Percentiles rank a stretch among this genome's conserved stretches.
These are phyloP conservation scores for Seminavis robusta DNA, from an alignment of 108 stramenopile genomes.

Conservation along the genomic window DNA sequence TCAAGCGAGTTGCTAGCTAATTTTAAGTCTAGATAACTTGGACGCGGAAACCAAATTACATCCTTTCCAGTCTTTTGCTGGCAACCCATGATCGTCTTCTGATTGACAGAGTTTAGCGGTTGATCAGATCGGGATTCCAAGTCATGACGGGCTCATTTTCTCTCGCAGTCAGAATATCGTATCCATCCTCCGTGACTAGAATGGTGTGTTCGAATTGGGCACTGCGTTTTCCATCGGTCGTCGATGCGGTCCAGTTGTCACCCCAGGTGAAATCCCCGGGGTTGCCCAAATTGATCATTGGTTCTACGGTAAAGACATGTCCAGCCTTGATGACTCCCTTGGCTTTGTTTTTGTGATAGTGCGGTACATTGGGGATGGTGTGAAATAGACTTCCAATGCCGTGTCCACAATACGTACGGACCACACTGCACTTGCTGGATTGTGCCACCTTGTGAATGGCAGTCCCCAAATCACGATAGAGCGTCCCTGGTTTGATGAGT, in stretches of 20 bases:
- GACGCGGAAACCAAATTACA: too few relatives aligned
- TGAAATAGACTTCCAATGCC: slow-evolving; percentile 92
- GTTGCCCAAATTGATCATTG: slow-evolving; percentile 95
- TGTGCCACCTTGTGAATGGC: slow-evolving; percentile 75
- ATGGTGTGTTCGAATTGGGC: slow-evolving; percentile 97
- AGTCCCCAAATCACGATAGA: slow-evolving; percentile 90
- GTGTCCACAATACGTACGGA: slow-evolving; percentile 94
- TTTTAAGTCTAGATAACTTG: too few relatives aligned
- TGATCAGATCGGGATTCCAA: slow-evolving; percentile 69
- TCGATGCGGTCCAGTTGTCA: slow-evolving; percentile 98
- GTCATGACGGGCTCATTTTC: slow-evolving; percentile 88
- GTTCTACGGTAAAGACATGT: slow-evolving; percentile 99
- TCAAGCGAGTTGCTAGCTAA: too few relatives aligned
- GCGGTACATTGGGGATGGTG: slow-evolving; percentile 92
- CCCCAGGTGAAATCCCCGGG: slow-evolving; percentile 83
- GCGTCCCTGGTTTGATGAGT: slow-evolving; percentile 80
- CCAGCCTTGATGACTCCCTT: slow-evolving; percentile 92
- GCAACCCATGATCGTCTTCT: too few relatives aligned
- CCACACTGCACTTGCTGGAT: slow-evolving; percentile 71
- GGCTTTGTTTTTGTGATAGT: slow-evolving; percentile 95
- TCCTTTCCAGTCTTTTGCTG: too few relatives aligned
- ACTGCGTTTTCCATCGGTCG: slow-evolving; percentile 77
- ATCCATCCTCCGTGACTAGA: slow-evolving; percentile 93
- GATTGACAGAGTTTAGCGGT: slow-evolving; percentile 55
- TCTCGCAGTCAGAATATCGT: slow-evolving; percentile 91